phyloP scores from a whole-genome alignment of 2,329 filamentous ascomycete genomes.

The Xylaria digitata region DNA sequence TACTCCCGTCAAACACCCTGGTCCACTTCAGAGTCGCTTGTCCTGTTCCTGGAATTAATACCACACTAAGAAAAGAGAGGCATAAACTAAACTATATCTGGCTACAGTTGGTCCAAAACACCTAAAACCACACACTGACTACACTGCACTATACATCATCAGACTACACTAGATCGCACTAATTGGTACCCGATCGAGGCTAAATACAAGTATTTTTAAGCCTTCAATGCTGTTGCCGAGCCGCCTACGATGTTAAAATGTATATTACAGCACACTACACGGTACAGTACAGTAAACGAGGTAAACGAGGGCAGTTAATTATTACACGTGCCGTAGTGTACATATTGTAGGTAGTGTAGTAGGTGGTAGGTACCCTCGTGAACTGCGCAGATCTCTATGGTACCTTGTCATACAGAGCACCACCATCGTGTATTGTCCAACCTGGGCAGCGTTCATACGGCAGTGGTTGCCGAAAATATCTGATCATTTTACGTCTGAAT shows the following conservation, averaged over 20 bases:
- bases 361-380: no score
- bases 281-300: not conserved
- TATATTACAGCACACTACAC: no score
- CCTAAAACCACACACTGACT: not conserved
- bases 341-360: no score
- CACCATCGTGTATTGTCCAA: slow-evolving; percentile 8
- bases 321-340: no score
- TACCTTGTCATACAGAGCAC: not conserved
- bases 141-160: no score
- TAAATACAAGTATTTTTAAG: not conserved
- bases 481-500: no score
- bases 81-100: not conserved
- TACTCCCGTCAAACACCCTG: slow-evolving; percentile 26
- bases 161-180: not conserved
- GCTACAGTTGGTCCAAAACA: not conserved
- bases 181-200: slow-evolving; percentile 7
- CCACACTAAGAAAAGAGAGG: not conserved
- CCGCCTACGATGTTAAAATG: no score
- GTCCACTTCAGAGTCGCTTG: slow-evolving; percentile 1
- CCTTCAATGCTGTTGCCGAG: not conserved
- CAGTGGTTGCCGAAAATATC: not conserved
- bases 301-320: no score
- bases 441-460: not conserved
- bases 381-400: slow-evolving; percentile 3
- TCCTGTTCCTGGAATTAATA: slow-evolving; percentile 33